Conservation (phyloP, 768 basidiomycete genomes). For the Tricholomella constricta region DNA sequence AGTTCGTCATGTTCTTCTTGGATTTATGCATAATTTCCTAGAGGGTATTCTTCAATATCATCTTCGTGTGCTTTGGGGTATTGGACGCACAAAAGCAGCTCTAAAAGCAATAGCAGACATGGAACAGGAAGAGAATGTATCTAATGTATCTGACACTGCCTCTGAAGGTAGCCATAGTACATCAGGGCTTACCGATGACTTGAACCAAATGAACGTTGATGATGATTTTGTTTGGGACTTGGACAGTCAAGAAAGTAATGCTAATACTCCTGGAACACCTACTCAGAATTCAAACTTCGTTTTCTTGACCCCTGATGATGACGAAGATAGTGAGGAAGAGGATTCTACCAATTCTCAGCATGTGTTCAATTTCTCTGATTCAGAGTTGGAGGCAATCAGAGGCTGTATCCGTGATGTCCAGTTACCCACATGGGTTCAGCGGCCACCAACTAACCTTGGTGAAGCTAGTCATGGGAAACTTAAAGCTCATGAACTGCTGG, state of each 20-base stretch:
- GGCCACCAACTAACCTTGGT: conserved; percentile 33
- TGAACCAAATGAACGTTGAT: neutral
- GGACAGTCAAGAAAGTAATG: too few relatives aligned
- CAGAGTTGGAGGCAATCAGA: conserved; percentile 14
- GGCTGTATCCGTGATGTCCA: conserved; percentile 21
- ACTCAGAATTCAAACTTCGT: neutral
- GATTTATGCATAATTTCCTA: neutral
- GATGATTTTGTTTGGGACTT: neutral
- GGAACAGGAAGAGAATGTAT: neutral
- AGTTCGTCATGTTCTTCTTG: neutral
- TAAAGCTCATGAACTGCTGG: too few relatives aligned
- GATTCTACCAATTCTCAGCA: neutral
- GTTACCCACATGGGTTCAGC: conserved; percentile 16
- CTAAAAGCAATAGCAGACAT: neutral
- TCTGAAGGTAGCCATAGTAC: neutral
- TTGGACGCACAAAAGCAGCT: too few relatives aligned
- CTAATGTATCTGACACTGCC: too few relatives aligned
- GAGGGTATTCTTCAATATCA: too few relatives aligned
- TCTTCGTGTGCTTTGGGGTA: too few relatives aligned
- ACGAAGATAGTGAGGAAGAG: neutral
- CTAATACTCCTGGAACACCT: too few relatives aligned
- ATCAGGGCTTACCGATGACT: neutral
- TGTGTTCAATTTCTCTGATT: conserved; percentile 15
- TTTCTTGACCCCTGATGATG: neutral
- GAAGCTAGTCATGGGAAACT: conserved; percentile 32